Percentiles rank a stretch among this genome's conserved stretches.
Evolutionary conservation across 257 asterid genomes (phyloP).

Genomic region (Fraxinus cuspidata): DNA sequence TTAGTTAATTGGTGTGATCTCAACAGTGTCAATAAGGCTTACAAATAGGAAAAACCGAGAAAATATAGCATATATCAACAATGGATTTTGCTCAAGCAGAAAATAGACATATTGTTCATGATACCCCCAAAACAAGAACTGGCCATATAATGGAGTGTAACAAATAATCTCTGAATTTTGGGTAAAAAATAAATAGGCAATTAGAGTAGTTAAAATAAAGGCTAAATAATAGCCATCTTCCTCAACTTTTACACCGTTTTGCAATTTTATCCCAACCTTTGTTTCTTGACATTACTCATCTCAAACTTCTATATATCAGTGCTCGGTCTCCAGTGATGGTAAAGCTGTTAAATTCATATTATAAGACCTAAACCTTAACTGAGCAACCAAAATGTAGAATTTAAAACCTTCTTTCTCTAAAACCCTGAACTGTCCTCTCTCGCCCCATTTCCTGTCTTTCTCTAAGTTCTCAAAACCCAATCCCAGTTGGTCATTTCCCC

Average conservation of each 20-base stretch:
- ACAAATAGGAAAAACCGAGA: background rate
- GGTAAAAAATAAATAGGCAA: background rate
- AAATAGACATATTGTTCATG: background rate
- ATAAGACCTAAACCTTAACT: background rate
- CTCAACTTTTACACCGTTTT: background rate
- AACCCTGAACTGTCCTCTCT: background rate
- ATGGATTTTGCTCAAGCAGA: background rate
- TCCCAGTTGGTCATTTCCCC: background rate
- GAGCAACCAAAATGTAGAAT: background rate
- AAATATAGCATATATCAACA: background rate
- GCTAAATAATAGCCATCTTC: background rate
- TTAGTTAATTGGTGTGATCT: background rate
- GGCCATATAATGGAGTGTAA: background rate
- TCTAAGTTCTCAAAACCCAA: background rate
- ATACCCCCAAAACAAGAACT: background rate
- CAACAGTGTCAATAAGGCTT: background rate
- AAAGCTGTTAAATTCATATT: background rate
- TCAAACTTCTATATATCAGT: background rate
- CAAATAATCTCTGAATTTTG: background rate
- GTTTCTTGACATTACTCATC: background rate
- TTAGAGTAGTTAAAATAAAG: background rate
- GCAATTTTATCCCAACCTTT: background rate
- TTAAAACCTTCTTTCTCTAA: background rate
- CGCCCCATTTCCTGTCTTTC: background rate
- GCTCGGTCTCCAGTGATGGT: background rate